These are phyloP conservation scores for Aphanomyces invadans DNA, from an alignment of 352 stramenopile genomes.

Conservation along the genomic window DNA sequence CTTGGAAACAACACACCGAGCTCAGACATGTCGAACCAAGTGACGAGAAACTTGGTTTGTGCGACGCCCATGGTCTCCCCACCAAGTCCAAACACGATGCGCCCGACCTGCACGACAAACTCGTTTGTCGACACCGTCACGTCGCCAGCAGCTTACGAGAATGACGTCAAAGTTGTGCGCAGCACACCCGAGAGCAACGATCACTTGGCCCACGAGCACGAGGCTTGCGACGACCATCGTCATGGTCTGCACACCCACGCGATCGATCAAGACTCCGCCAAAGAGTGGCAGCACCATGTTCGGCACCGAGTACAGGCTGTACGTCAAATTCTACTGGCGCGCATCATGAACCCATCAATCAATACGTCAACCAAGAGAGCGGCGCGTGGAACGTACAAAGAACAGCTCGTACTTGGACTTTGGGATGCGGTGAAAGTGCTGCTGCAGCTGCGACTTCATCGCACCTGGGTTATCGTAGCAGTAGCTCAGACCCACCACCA, in stretches of 20 bases:
- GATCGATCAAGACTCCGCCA: constrained; percentile 50
- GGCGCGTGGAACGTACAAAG: too few relatives aligned
- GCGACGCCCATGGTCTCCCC: constrained; percentile 53
- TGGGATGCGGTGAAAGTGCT: constrained; percentile 25
- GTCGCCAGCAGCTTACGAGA: constrained; percentile 9
- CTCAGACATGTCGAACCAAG: constrained; percentile 53
- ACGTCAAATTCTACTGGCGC: constrained; percentile 49
- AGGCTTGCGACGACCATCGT: constrained; percentile 26
- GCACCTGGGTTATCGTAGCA: constrained; percentile 33
- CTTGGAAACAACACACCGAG: constrained; percentile 24
- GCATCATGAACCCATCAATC: too few relatives aligned
- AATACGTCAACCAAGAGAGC: too few relatives aligned
- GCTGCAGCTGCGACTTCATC: constrained; percentile 29
- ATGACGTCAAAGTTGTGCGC: constrained; percentile 25
- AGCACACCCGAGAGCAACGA: constrained; percentile 39
- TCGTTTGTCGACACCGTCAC: neutral
- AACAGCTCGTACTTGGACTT: constrained; percentile 1
- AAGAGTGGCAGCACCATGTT: constrained; percentile 67
- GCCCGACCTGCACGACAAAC: constrained; percentile 35
- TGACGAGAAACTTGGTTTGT: constrained; percentile 40
- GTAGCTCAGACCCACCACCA: constrained; percentile 32
- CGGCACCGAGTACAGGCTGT: constrained; percentile 56
- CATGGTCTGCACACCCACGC: constrained; percentile 33
- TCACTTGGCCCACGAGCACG: constrained; percentile 33
- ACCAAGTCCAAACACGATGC: constrained; percentile 56